Percentiles rank a stretch among this genome's conserved stretches.
Conservation (phyloP, 1,139 yeast species). For the Sugiyamaella pinicola region DNA sequence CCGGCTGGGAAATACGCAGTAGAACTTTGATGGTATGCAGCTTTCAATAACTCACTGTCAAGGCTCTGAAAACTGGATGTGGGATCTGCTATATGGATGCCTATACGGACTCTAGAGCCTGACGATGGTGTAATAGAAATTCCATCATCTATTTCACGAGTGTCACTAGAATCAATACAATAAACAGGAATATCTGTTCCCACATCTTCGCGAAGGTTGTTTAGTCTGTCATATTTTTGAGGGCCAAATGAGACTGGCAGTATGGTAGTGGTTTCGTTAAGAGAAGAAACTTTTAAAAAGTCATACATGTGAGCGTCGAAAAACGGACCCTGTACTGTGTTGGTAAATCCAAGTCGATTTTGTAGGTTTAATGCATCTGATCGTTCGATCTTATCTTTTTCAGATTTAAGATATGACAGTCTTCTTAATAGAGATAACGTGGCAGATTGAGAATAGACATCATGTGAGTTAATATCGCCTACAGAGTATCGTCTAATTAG, state of each 20-base stretch:
- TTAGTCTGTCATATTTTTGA: slow-evolving; percentile 21
- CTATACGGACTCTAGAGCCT: slow-evolving; percentile 48
- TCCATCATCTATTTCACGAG: slow-evolving; percentile 95
- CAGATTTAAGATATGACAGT: slow-evolving; percentile 9
- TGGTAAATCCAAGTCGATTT: slow-evolving; percentile 24
- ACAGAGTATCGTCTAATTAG: slow-evolving; percentile 33
- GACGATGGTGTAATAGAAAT: slow-evolving; percentile 55
- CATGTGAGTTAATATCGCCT: slow-evolving; percentile 31
- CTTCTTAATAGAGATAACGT: slow-evolving; percentile 30
- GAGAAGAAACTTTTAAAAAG: slow-evolving; percentile 20
- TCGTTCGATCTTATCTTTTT: slow-evolving; percentile 20
- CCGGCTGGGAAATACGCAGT: slow-evolving; percentile 78
- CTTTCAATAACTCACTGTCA: slow-evolving; percentile 52
- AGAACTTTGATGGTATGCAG: slow-evolving; percentile 63
- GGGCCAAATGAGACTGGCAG: slow-evolving; percentile 20
- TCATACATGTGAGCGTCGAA: slow-evolving; percentile 27
- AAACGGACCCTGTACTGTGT: slow-evolving; percentile 26
- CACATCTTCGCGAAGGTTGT: slow-evolving; percentile 36
- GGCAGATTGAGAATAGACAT: slow-evolving; percentile 31
- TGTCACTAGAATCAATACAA: slow-evolving; percentile 80
- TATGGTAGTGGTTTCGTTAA: slow-evolving; percentile 13
- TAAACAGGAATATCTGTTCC: slow-evolving; percentile 56
- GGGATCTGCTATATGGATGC: slow-evolving; percentile 89
- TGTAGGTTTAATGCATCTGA: slow-evolving; percentile 25
- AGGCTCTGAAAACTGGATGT: slow-evolving; percentile 55